A percentile compares a stretch with the other conserved stretches of the same genome.
phyloP scores from a whole-genome alignment of 352 stramenopile genomes.

The Globisporangium alternatum region DNA sequence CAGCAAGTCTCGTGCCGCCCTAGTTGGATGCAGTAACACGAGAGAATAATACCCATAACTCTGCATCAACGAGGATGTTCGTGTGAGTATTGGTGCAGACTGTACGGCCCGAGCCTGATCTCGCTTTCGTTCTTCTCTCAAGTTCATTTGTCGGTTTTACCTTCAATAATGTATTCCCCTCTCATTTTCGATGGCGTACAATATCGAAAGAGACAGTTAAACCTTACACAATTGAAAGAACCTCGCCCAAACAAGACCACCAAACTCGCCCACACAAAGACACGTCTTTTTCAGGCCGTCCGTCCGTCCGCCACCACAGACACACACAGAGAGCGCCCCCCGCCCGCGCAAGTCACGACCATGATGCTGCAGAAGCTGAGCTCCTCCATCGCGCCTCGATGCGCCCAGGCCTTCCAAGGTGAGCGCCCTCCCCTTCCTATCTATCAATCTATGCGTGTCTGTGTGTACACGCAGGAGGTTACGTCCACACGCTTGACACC shows the following conservation, averaged over 20 bases:
- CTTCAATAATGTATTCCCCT: no score
- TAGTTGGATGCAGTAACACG: no score
- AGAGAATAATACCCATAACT: no score
- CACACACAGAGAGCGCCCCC: slow-evolving; percentile 14
- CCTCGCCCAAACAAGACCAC: not conserved
- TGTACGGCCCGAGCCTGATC: no score
- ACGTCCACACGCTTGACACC: not conserved
- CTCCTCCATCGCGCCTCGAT: slow-evolving; percentile 55
- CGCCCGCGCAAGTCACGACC: slow-evolving; percentile 3
- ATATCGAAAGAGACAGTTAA: no score
- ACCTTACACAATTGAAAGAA: no score
- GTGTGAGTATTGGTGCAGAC: no score
- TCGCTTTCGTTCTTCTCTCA: no score
- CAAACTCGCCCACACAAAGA: not conserved
- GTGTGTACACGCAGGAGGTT: not conserved
- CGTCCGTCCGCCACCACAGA: slow-evolving; percentile 6
- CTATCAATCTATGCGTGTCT: not conserved
- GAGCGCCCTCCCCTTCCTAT: slow-evolving; percentile 6
- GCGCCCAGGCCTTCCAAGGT: slow-evolving; percentile 48
- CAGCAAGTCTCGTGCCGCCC: no score
- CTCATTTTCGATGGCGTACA: no score
- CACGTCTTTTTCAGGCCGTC: not conserved
- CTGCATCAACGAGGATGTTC: no score
- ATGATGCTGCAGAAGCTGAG: slow-evolving; percentile 81
- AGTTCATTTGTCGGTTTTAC: no score